Percentiles rank a stretch among this genome's conserved stretches.
Evolutionary conservation across 345 rosid genomes (phyloP).

Genomic region (Arabidopsis suecica): DNA sequence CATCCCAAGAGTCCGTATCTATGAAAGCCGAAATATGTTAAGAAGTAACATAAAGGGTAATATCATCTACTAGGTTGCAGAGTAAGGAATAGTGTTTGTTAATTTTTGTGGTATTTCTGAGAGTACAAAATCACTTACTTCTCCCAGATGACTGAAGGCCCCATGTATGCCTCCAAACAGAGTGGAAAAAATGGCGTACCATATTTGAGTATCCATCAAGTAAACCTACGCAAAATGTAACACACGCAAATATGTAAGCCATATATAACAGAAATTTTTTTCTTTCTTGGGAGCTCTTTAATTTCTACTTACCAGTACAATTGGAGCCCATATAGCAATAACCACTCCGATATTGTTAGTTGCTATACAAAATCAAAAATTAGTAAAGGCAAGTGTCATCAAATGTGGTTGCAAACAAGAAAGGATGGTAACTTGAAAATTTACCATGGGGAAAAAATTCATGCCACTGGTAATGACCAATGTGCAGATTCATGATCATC

Average conservation of each 20-base stretch:
- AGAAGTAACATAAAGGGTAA: conserved; percentile 12
- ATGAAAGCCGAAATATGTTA: conserved; percentile 35
- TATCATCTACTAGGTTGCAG: conserved; percentile 15
- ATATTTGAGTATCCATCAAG: conserved; percentile 91
- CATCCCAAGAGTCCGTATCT: conserved; percentile 98
- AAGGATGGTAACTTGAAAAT: conserved; percentile 4
- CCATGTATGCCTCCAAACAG: conserved; percentile 94
- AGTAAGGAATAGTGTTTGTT: background rate
- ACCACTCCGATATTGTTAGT: conserved; percentile 77
- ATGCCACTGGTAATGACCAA: conserved; percentile 76
- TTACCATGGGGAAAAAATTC: conserved; percentile 82
- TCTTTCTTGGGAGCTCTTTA: conserved; percentile 19
- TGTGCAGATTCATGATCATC: conserved; percentile 67
- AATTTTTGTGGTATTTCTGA: conserved; percentile 3
- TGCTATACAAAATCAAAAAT: conserved; percentile 52
- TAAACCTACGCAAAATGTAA: conserved; percentile 63
- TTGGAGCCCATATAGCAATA: conserved; percentile 89
- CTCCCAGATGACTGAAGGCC: conserved; percentile 96
- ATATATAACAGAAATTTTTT: background rate
- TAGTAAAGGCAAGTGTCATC: conserved; percentile 10
- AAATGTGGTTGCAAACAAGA: conserved; percentile 16
- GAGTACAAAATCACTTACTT: conserved; percentile 58
- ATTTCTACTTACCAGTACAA: conserved; percentile 71
- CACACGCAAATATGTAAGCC: conserved; percentile 19
- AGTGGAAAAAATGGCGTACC: conserved; percentile 95